Evolutionary conservation across 371 early-diverging fungal species (phyloP), one percentile per base, ranked within the genome.

Genomic region (Haplosporangium sp.): DNA sequence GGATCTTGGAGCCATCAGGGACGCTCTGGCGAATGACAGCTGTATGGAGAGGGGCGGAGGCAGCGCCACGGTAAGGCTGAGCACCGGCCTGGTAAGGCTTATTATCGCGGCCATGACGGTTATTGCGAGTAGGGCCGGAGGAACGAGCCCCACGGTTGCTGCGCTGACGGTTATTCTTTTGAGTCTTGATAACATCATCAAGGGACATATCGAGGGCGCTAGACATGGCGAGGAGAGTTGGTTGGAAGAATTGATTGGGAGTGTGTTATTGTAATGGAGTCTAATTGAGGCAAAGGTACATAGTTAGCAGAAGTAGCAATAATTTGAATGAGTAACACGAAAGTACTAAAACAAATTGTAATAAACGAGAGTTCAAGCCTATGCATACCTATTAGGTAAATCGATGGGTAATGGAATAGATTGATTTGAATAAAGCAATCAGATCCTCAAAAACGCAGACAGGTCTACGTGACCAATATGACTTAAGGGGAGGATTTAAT

Each of bases 161-260:
- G 27, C 71, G 71, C 58, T 85, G 75, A 38, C 81, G 71, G 58
- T 44, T 72, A 62, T 76, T 61, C 64, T 67, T 77, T 17, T 69
- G 82, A 73, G 82, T 76, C 83, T 85, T 86, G 77, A 90, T 89
- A 70, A 92, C 89, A 52, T 92, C 92, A 83, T 92, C 93, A 58
- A 92, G 87, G 52, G 92, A 88, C 89, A 89, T 89, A 77, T 89
- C 90, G 63, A 92, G 84, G 69, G 88, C 72, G 78, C 85, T 79
- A 53, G 89, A 76, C 89, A 89, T 88, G 61, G 65, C 53, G 45
- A 55, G 27, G 40, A 11, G 17, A 37, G 19, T 58, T 44, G 15
- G 19, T 52, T 38, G 38, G 40, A 20, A 50, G 48, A 20, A 10
- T 38, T 56, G 61, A 37, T 20, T 19, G 53, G 35, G 44, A 44